Evolutionary conservation across 1,284 basidiomycete species (phyloP).

Genomic region (Leccinum insigne): DNA sequence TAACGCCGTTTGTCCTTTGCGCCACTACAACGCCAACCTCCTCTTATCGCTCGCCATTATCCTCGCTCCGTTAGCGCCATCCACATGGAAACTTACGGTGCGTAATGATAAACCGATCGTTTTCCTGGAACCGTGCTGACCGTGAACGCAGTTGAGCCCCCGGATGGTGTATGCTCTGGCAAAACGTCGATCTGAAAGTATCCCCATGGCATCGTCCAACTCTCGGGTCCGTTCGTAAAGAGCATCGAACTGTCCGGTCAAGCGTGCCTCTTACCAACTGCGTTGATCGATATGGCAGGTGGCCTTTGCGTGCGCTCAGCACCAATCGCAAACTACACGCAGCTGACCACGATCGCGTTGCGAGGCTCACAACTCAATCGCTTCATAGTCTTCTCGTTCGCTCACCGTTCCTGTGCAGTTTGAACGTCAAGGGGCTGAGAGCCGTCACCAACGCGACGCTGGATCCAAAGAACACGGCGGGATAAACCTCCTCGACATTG

Average conservation of each 20-base stretch:
- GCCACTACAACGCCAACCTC: too few relatives aligned
- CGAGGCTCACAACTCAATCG: conserved; percentile 69
- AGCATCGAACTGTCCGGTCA: conserved; percentile 70
- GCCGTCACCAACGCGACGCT: conserved; percentile 69
- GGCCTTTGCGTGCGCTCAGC: conserved; percentile 48
- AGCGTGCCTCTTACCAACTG: conserved; percentile 47
- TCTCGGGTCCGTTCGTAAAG: conserved; percentile 67
- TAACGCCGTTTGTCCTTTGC: too few relatives aligned
- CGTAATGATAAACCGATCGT: too few relatives aligned
- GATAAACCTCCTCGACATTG: too few relatives aligned
- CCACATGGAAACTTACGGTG: too few relatives aligned
- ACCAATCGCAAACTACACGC: conserved; percentile 46
- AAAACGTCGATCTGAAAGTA: conserved; percentile 57
- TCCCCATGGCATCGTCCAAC: conserved; percentile 56
- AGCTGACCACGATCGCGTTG: conserved; percentile 71
- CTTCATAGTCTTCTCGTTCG: conserved; percentile 72
- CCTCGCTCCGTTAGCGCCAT: too few relatives aligned
- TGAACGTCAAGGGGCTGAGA: conserved; percentile 69
- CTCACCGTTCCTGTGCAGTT: conserved; percentile 43
- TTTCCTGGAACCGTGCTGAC: too few relatives aligned
- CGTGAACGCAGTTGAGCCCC: too few relatives aligned
- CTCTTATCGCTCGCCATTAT: too few relatives aligned
- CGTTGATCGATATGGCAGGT: conserved; percentile 52
- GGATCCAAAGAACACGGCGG: too few relatives aligned
- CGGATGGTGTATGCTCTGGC: conserved; percentile 55